A percentile compares a stretch with the other conserved stretches of the same genome.
Evolutionary conservation across 1,139 yeast genomes (phyloP).

Genomic region (Debaryomycetaceae sp.): DNA sequence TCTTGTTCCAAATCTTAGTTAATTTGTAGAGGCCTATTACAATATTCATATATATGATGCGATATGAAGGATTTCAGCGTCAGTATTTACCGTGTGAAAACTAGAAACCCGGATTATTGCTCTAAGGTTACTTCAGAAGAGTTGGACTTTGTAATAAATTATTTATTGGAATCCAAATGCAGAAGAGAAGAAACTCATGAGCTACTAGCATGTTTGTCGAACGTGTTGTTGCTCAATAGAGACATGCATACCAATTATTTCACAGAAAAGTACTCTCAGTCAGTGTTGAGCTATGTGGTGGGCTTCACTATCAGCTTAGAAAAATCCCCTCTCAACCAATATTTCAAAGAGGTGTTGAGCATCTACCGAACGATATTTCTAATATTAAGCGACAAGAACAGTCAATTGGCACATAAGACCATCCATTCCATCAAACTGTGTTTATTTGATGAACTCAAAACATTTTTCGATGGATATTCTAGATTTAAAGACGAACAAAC

Average conservation of each 20-base stretch:
- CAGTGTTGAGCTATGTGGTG: conserved; percentile 3
- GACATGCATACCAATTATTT: conserved; percentile 18
- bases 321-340: neutral
- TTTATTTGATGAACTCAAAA: too few species aligned
- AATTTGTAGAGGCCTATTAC: neutral
- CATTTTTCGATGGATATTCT: conserved; percentile 8
- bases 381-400: conserved; percentile 18
- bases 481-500: conserved; percentile 1
- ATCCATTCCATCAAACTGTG: too few species aligned
- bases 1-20: neutral
- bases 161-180: conserved; percentile 8
- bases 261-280: conserved; percentile 17
- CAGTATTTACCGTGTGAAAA: conserved; percentile 3
- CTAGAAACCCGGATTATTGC: conserved; percentile 22
- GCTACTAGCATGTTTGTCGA: conserved; percentile 22
- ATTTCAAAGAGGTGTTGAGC: conserved; percentile 19
- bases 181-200: conserved; percentile 13
- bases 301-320: neutral
- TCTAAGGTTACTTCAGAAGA: conserved; percentile 12
- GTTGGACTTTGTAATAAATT: conserved; percentile 15
- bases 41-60: neutral
- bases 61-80: neutral
- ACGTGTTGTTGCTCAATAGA: conserved; percentile 26
- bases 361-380: conserved; percentile 25
- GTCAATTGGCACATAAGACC: conserved; percentile 1